These are phyloP conservation scores for Litsea cubeba DNA, from an alignment of 164 flowering plant genomes.

Conservation along the genomic window DNA sequence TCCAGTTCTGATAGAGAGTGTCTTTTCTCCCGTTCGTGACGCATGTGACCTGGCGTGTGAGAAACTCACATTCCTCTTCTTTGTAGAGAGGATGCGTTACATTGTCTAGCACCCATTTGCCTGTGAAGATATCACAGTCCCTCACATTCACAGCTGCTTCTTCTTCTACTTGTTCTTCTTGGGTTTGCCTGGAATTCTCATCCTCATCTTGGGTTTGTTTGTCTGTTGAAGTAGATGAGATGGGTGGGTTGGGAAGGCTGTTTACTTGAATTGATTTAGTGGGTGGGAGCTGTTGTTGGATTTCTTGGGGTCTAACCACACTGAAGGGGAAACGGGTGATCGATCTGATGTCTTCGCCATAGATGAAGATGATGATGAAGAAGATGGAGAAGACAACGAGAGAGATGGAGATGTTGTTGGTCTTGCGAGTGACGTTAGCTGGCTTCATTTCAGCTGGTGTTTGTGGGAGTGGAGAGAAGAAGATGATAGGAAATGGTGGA, in stretches of 20 bases:
- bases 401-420: constrained; percentile 61
- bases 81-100: constrained; percentile 65
- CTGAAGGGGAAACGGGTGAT: constrained; percentile 88
- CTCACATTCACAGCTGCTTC: constrained; percentile 54
- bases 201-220: neutral
- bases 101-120: constrained; percentile 84
- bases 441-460: constrained; percentile 63
- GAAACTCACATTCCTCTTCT: constrained; percentile 85
- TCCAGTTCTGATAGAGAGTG: constrained; percentile 83
- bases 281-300: constrained; percentile 17
- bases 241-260: constrained; percentile 8
- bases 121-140: constrained; percentile 77
- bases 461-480: constrained; percentile 36
- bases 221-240: constrained; percentile 11
- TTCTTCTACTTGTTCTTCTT: constrained; percentile 26
- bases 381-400: constrained; percentile 66
- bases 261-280: constrained; percentile 4
- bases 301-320: constrained; percentile 35
- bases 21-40: constrained; percentile 82
- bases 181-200: neutral
- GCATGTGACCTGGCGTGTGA: constrained; percentile 83
- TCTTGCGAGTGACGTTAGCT: constrained; percentile 31
- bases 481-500: neutral
- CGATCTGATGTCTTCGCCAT: constrained; percentile 90
- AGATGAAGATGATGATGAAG: constrained; percentile 81